Percentiles rank a stretch among this genome's conserved stretches.
phyloP scores from a whole-genome alignment of 2,329 filamentous ascomycete genomes.

The Ilyonectria sp. region DNA sequence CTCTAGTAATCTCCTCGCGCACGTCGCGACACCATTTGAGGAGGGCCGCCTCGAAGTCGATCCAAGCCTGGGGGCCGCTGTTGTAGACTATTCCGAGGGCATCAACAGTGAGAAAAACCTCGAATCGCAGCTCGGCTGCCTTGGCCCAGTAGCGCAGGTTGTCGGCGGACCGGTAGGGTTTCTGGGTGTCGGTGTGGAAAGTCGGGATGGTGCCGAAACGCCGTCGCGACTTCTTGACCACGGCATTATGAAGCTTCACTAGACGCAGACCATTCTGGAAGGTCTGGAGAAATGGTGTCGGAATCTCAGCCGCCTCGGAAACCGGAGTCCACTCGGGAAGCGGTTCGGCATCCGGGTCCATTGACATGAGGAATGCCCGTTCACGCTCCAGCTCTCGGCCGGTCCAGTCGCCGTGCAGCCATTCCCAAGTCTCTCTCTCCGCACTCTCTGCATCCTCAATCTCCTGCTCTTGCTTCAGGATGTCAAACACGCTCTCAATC shows the following conservation, averaged over 20 bases:
- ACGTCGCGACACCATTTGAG: constrained; percentile 87
- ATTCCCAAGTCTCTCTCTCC: constrained; percentile 83
- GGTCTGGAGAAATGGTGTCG: constrained; percentile 80
- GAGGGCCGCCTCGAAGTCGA: constrained; percentile 86
- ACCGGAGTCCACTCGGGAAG: constrained; percentile 78
- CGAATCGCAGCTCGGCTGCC: constrained; percentile 94
- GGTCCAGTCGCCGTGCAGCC: constrained; percentile 85
- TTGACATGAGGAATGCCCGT: constrained; percentile 83
- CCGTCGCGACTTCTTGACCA: constrained; percentile 86
- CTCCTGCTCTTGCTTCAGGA: constrained; percentile 83
- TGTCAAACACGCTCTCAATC: constrained; percentile 83
- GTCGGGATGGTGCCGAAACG: constrained; percentile 91
- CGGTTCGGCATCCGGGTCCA: constrained; percentile 72
- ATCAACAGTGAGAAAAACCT: constrained; percentile 86
- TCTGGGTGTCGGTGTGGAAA: constrained; percentile 93
- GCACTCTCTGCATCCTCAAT: constrained; percentile 81
- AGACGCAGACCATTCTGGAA: constrained; percentile 86
- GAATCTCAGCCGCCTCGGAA: constrained; percentile 59
- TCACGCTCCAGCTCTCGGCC: constrained; percentile 84
- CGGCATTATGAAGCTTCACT: constrained; percentile 90
- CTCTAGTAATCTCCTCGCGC: constrained; percentile 84
- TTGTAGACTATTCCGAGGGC: constrained; percentile 89
- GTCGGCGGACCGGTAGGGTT: constrained; percentile 94
- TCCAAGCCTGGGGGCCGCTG: constrained; percentile 79
- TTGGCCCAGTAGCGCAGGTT: constrained; percentile 98